Base-by-base conservation (phyloP, 352 stramenopile genomes). In the Phytophthora megakarya region DNA sequence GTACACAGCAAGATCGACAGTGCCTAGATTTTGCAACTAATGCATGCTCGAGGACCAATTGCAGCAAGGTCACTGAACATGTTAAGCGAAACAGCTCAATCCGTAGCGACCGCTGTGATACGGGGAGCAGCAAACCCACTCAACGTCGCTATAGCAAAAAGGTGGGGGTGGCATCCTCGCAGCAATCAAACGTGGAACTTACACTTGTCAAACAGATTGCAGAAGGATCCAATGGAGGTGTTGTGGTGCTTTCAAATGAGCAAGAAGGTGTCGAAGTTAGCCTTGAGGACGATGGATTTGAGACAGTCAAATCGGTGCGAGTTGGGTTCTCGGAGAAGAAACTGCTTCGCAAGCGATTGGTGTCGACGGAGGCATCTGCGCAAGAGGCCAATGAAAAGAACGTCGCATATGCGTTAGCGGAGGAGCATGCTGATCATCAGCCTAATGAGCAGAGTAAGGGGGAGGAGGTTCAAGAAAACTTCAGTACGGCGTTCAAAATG, bases 221-320 rank as follows among this genome's bases (percentile, higher is more conserved):
- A 12, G 54, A 54, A 7, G 61, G 30, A 11, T 51, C 50, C 22
- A 58, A 25, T 19, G 40, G n/a, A 56, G 43, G 35, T 32, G 52
- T 49, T 7, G 51, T 62, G 16, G 35, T 59, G 25, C 13, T 56
- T 5, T 38, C 46, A 12, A 44, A 35, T 1, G 40, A 61, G 26
- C 38, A 66, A 35, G 46, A 66, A 48, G 37, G 30, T 3, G 39
- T 58, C 15, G 23, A 64, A 13, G 38, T 55, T 16, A 48, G 16
- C 16, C 19, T n/a, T 3, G 37, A 67, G 40, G 37, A 60, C 12
- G 39, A 49, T 13, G 63, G 47, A 3, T 75, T 75, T 40, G 47
- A 73, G 60, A 75, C 72, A 5, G 60, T 66, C 60, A 72, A 72
- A 52, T 64, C 67, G 12, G 63, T 64, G 12, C 72, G 64, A 16